Evolutionary conservation across 2,329 filamentous ascomycete species (phyloP), one percentile per base, ranked within the genome.

Genomic region (Aspergillus latus): DNA sequence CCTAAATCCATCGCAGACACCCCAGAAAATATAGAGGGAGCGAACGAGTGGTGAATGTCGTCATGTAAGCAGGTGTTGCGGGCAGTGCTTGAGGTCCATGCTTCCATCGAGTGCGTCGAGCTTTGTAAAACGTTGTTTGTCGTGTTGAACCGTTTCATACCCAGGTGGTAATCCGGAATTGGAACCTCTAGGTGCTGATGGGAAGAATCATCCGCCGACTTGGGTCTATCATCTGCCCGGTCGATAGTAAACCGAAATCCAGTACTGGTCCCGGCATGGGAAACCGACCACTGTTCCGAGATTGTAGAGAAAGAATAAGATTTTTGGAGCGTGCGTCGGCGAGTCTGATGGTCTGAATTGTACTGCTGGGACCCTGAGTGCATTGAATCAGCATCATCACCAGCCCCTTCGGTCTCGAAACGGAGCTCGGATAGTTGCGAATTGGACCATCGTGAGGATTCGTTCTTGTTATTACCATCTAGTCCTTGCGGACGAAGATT

Each of bases 81-180:
- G 10, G 62, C 56, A 50, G 62, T 62, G 36, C 62, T 63, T 26
- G 61, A 57, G 32, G 63, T 66, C 15, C 59, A 64, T 59, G 70
- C 69, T 34, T 67, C 66, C 39, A 75, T 74, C 10, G 83, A 84
- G 71, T 90, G 90, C 13, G 88, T 86, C n/a, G 92, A 95, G 62
- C 87, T 89, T 59, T 89, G 87, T 61, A 97, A 79, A 60, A 90
- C 82, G 2, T 90, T 86, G 2, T 88, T 92, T 9, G 91, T 91
- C 52, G 84, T 76, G 61, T 88, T 93, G 72, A 96, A 96, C 57
- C 86, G 84, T 15, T 91, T 90, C 1, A 88, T 89, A 10, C 92
- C 92, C 56, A 97, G 78, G 62, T 87, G 87, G 80, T 92, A 95
- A 55, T 89, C 88, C 36, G 92, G 92, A 49, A 96, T 96, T 21